Evolutionary conservation across 352 stramenopile species (phyloP), one percentile per base, ranked within the genome.

Genomic region (Globisporangium canariense): DNA sequence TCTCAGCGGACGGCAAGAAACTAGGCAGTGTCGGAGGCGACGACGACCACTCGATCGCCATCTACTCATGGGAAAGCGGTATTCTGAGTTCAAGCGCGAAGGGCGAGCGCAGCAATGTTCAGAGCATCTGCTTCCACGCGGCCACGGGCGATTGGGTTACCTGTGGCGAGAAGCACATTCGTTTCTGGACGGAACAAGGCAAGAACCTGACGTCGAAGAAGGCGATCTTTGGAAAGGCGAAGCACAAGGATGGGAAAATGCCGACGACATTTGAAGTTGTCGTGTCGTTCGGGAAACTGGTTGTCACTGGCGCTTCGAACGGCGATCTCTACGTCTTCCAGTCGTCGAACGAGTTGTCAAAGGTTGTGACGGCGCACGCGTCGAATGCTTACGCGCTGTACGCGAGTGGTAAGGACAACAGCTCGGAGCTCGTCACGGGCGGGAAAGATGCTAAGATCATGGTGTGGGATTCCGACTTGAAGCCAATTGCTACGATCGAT

Each of bases 381-480:
- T 36, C 71, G 4, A 69, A 69, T 41, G 75, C 84, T 2, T 74
- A 78, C 32, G 79, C 87, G 8, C 59, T 95, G 3, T 84, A 75
- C 49, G 63, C 75, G n/a, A 67, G 65, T n/a, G 30, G 49, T 4
- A 64, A 40, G 6, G 58, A 76, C 60, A 66, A 76, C 60, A 66
- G 56, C 52, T 65, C 75, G 1, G 87, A 91, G 55, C 65, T 98
- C 7, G 68, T 97, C 14, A 95, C 79, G 28, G 93, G 89, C 0
- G 79, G 88, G 20, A 97, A 97, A 62, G 91, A 98, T 51, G 84
- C 83, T 3, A 86, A 88, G 41, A 77, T 97, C 47, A 86, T 89
- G 56, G 58, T 96, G 20, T 98, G 91, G 90, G 90, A 93, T 64
- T 20, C 59, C 5, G 73, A 90, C 34, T 58, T 97, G 16, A 76